phyloP scores from a whole-genome alignment of 139 green algal genomes.

The Chlamydomonas sphaeroides region DNA sequence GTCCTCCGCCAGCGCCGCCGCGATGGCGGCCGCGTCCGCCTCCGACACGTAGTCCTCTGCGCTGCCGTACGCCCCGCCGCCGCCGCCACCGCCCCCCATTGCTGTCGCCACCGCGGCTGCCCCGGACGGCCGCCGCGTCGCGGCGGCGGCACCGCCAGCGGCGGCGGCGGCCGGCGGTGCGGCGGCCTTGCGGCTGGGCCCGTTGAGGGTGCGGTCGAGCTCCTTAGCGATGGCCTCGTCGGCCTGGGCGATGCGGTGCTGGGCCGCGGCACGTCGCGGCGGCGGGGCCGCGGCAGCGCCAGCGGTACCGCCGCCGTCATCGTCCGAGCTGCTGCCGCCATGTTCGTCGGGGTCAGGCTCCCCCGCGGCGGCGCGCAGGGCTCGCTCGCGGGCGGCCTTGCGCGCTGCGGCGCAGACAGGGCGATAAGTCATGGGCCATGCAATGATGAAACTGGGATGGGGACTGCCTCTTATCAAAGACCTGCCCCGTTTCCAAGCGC shows the following conservation, averaged over 20 bases:
- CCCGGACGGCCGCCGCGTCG: too few relatives aligned
- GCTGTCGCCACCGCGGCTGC: neutral
- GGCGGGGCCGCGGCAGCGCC: neutral
- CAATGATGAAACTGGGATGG: too few relatives aligned
- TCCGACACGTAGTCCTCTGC: constrained; percentile 15
- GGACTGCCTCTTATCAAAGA: too few relatives aligned
- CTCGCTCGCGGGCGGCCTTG: too few relatives aligned
- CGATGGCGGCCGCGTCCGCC: constrained; percentile 42
- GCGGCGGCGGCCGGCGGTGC: neutral
- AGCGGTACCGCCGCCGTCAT: neutral
- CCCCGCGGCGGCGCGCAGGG: too few relatives aligned
- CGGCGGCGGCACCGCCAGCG: too few relatives aligned
- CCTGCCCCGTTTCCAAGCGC: too few relatives aligned
- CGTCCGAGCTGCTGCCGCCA: constrained; percentile 10
- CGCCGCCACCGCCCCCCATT: neutral
- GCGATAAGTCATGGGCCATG: too few relatives aligned
- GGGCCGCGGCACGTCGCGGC: constrained; percentile 5
- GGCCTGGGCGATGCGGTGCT: constrained; percentile 22
- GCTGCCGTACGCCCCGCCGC: constrained; percentile 19
- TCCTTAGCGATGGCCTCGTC: constrained; percentile 44
- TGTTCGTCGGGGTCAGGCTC: too few relatives aligned
- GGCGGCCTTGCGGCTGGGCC: neutral
- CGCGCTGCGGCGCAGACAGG: too few relatives aligned
- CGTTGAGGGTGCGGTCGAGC: constrained; percentile 43
- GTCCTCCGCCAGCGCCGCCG: constrained; percentile 36